Evolutionary conservation across 2,329 filamentous ascomycete genomes (phyloP).

Genomic region (Aspergillus glaucus): DNA sequence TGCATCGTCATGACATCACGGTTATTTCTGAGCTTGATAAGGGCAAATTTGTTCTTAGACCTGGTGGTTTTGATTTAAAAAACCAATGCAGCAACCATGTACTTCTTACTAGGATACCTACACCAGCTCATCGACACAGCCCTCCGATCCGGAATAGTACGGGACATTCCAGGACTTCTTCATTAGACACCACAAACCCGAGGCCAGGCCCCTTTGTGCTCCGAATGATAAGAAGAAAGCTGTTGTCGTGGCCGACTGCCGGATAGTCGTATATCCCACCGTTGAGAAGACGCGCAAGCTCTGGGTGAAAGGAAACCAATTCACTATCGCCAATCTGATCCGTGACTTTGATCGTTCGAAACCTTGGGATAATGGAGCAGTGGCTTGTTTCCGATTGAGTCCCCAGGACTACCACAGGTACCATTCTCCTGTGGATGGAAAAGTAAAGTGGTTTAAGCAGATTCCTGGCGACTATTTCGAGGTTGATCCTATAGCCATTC

Average conservation of each 20-base stretch:
- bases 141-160: conserved; percentile 28
- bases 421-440: conserved; percentile 39
- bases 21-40: not conserved
- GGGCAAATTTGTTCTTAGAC: not conserved
- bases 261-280: conserved; percentile 31
- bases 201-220: conserved; percentile 30
- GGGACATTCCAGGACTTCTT: conserved; percentile 37
- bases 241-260: conserved; percentile 31
- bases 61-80: not conserved
- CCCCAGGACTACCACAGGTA: conserved; percentile 45
- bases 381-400: conserved; percentile 39
- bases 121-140: not conserved
- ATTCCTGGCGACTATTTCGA: conserved; percentile 42
- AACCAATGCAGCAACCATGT: not conserved
- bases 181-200: conserved; percentile 26
- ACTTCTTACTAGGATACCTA: conserved; percentile 2
- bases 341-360: conserved; percentile 27
- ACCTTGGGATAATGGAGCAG: conserved; percentile 28
- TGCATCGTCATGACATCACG: not conserved
- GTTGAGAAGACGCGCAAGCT: conserved; percentile 27
- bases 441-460: conserved; percentile 30
- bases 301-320: conserved; percentile 43
- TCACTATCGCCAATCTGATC: conserved; percentile 37
- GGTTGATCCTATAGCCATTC: conserved; percentile 33
- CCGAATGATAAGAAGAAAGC: conserved; percentile 21